Evolutionary conservation across 306 rosid species (phyloP), one percentile per base, ranked within the genome.

Genomic region (Oxytropis ochrocephala): DNA sequence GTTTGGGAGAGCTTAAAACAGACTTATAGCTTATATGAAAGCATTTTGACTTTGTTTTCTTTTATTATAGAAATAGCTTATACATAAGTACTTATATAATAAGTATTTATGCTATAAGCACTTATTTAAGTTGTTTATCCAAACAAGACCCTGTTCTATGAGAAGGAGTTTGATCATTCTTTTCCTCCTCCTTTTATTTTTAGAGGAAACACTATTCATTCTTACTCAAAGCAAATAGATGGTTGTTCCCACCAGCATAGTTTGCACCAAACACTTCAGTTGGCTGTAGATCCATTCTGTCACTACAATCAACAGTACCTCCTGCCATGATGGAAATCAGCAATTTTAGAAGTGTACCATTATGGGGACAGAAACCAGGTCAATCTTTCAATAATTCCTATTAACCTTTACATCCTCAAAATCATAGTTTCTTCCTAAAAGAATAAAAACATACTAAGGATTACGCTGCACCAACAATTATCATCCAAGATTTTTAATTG

Each of bases 241-340:
- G 74, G 72, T 11, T 56, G 66, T 71, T 81, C 72, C 42, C 67
- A 63, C 70, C 81, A 27, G 57, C 56, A 21, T 66, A 57, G 51
- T 69, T 62, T 48, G 70, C 70, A 38, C 58, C 75, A 14, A 72
- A 44, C 60, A 69, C 69, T 65, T 74, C 79, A 50, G 81, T 61
- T 53, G 4, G 24, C 64, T 30, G 61, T 41, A n/a, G 64, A 66
- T 58, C 69, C 32, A 73, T 49, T 32, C 14, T 52, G 44, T 46
- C 73, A 44, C 50, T n/a, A 39, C 54, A 62, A 61, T 75, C 64
- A 75, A 72, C 35, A 35, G 64, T 14, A 62, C 69, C 57, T 49
- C 78, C 87, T 80, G 80, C 44, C 71, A 56, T 61, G 56, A 60
- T 39, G 69, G 19, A 77, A 72, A 74, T 60, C 64, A 71, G 52